A percentile compares a stretch with the other conserved stretches of the same genome.
phyloP scores from a whole-genome alignment of 192 early-diverging fungal genomes.

The Gigaspora rosea region DNA sequence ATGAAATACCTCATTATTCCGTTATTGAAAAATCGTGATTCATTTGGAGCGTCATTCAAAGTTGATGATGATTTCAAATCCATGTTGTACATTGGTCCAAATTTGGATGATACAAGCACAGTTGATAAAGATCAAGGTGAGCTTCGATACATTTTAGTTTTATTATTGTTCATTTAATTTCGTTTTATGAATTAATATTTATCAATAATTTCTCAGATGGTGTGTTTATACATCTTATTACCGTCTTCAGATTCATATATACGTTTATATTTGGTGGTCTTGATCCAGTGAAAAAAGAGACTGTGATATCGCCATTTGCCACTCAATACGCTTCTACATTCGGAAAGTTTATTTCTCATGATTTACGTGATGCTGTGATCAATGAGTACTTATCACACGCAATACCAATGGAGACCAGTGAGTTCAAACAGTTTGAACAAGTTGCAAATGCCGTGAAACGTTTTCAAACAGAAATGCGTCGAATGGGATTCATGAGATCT shows the following conservation, averaged over 20 bases:
- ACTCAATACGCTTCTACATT: conserved; percentile 19
- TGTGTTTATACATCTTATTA: conserved; percentile 10
- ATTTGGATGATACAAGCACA: background rate
- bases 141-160: background rate
- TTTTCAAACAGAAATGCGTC: conserved; percentile 45
- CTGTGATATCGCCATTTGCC: conserved; percentile 7
- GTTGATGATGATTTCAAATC: conserved; percentile 10
- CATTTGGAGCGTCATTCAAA: conserved; percentile 9
- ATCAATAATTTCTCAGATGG: background rate
- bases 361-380: conserved; percentile 34
- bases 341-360: conserved; percentile 23
- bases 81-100: conserved; percentile 6
- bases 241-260: conserved; percentile 28
- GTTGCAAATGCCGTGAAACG: conserved; percentile 29
- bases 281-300: background rate
- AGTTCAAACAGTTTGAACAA: conserved; percentile 33
- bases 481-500: conserved; percentile 33
- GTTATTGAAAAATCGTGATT: conserved; percentile 17
- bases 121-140: background rate
- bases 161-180: background rate
- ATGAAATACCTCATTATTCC: conserved; percentile 30
- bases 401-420: conserved; percentile 37
- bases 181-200: background rate
- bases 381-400: conserved; percentile 34
- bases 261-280: conserved; percentile 28